phyloP scores from a whole-genome alignment of 139 green algal species.

The Astrephomene gubernaculifera region DNA sequence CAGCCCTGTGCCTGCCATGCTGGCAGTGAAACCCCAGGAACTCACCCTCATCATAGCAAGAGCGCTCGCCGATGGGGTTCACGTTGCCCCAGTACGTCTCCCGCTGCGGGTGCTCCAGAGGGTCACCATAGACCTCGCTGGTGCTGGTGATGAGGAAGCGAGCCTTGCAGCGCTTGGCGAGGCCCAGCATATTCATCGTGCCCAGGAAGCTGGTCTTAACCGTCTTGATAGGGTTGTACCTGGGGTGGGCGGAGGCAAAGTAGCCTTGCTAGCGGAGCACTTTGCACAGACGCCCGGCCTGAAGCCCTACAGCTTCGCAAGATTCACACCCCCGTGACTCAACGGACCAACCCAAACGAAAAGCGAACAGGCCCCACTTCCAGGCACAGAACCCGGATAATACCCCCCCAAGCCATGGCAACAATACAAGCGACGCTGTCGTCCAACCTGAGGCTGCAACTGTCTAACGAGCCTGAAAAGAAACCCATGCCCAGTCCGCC shows the following conservation, averaged over 20 bases:
- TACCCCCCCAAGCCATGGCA: no score
- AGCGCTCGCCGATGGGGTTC: conserved; percentile 97
- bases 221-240: conserved; percentile 99
- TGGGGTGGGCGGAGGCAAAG: conserved; percentile 42
- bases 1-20: no score
- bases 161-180: conserved; percentile 95
- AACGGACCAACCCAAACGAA: no score
- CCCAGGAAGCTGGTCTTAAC: conserved; percentile 98
- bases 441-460: no score
- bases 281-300: background rate
- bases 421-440: no score
- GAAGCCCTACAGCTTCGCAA: no score
- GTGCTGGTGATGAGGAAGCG: conserved; percentile 95
- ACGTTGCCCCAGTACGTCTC: conserved; percentile 99
- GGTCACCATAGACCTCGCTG: conserved; percentile 98
- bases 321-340: no score
- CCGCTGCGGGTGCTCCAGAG: conserved; percentile 97
- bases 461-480: no score
- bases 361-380: no score
- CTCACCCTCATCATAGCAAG: conserved; percentile 98
- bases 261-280: background rate
- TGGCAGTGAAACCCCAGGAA: background rate
- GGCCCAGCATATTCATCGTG: conserved; percentile 99
- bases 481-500: no score
- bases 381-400: no score